Conservation (phyloP, 1,284 basidiomycete genomes). For the Pholiota adiposa region DNA sequence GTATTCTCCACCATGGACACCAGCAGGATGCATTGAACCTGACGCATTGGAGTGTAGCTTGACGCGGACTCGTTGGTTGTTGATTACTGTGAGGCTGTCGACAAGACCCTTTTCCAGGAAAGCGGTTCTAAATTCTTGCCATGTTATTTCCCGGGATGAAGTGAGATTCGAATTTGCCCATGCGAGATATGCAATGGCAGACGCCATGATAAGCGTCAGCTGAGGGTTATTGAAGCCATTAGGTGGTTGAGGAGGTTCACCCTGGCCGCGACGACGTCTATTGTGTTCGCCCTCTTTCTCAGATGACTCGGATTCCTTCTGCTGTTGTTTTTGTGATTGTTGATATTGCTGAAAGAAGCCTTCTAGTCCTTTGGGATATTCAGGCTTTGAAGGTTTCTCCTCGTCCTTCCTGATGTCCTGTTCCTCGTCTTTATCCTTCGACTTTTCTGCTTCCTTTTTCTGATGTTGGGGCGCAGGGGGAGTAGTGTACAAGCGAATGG, state of each 20-base stretch:
- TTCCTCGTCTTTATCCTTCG: conserved; percentile 39
- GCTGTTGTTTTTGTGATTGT: conserved; percentile 43
- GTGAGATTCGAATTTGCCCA: conserved; percentile 64
- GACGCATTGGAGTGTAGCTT: conserved; percentile 87
- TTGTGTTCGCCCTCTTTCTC: conserved; percentile 42
- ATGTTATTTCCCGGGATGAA: conserved; percentile 89
- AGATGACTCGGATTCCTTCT: conserved; percentile 35
- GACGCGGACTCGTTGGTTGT: conserved; percentile 88
- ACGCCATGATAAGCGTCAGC: conserved; percentile 60
- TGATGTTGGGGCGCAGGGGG: conserved; percentile 24
- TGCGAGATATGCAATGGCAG: conserved; percentile 70
- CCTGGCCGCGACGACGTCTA: conserved; percentile 40
- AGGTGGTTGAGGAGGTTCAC: conserved; percentile 52
- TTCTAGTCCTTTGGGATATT: conserved; percentile 65
- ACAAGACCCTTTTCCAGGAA: conserved; percentile 97
- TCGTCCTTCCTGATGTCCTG: conserved; percentile 41
- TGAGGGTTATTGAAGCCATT: conserved; percentile 63
- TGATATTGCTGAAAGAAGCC: conserved; percentile 82
- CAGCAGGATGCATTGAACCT: conserved; percentile 69
- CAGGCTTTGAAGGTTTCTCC: conserved; percentile 34
- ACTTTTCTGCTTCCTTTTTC: conserved; percentile 24
- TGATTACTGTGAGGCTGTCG: conserved; percentile 93
- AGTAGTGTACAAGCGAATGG: conserved; percentile 31
- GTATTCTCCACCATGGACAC: conserved; percentile 67
- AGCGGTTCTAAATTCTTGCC: conserved; percentile 97